phyloP scores from a whole-genome alignment of 441 rosid genomes.

The Eutrema salsugineum region DNA sequence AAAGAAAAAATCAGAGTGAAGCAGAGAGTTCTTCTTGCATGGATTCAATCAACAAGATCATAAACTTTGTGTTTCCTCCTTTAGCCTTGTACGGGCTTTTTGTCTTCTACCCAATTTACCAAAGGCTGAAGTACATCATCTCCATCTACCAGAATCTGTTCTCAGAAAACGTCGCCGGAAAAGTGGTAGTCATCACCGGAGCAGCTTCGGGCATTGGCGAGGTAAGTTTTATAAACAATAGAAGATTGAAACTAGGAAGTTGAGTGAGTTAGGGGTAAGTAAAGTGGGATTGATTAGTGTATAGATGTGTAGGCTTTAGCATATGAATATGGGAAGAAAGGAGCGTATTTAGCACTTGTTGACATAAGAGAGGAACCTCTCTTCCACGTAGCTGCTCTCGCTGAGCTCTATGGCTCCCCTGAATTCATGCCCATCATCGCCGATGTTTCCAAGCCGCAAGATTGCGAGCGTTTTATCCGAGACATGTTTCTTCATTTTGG shows the following conservation, averaged over 20 bases:
- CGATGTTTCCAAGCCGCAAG: slow-evolving; percentile 38
- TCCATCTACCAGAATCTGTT: slow-evolving; percentile 6
- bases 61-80: slow-evolving; percentile 30
- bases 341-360: slow-evolving; percentile 35
- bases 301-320: slow-evolving; percentile 27
- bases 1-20: not conserved
- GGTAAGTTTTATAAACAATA: slow-evolving; percentile 8
- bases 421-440: slow-evolving; percentile 34
- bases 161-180: slow-evolving; percentile 34
- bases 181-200: slow-evolving; percentile 42
- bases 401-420: slow-evolving; percentile 40
- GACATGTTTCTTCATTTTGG: slow-evolving; percentile 33
- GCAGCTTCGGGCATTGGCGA: slow-evolving; percentile 49
- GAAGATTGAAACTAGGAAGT: no score
- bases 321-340: slow-evolving; percentile 33
- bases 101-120: slow-evolving; percentile 26
- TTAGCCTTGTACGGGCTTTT: slow-evolving; percentile 21
- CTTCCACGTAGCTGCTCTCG: slow-evolving; percentile 26
- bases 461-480: slow-evolving; percentile 33
- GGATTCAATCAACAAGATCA: slow-evolving; percentile 29
- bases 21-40: slow-evolving; percentile 3
- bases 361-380: slow-evolving; percentile 34
- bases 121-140: slow-evolving; percentile 9
- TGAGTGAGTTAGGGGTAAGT: not conserved
- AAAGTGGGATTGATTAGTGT: not conserved